Evolutionary conservation across 1,284 basidiomycete species (phyloP).

Genomic region (Moesziomyces antarcticus): DNA sequence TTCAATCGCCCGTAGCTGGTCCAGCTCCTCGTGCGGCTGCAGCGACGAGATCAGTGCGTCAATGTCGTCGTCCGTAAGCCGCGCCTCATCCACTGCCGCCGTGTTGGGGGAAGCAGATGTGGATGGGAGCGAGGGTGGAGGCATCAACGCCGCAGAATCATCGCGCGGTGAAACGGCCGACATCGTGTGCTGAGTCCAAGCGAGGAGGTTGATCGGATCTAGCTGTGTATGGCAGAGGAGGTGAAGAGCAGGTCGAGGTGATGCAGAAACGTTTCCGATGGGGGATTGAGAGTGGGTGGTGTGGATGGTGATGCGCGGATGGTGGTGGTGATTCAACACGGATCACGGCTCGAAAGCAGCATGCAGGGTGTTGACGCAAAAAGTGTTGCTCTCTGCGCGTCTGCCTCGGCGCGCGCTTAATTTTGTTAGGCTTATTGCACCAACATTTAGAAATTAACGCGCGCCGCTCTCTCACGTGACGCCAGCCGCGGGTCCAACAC

Average conservation of each 20-base stretch:
- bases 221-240: too few relatives aligned
- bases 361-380: slow-evolving; percentile 20
- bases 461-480: slow-evolving; percentile 15
- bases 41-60: slow-evolving; percentile 40
- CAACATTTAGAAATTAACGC: slow-evolving; percentile 13
- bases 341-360: neutral
- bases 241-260: too few relatives aligned
- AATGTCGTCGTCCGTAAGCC: slow-evolving; percentile 44
- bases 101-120: neutral
- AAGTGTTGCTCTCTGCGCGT: slow-evolving; percentile 33
- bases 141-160: slow-evolving; percentile 14
- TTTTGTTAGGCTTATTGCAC: neutral
- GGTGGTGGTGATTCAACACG: neutral
- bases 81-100: slow-evolving; percentile 20
- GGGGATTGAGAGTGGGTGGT: neutral
- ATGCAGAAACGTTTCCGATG: neutral
- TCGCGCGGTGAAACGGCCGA: slow-evolving; percentile 8
- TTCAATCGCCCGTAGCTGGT: slow-evolving; percentile 41
- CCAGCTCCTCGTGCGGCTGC: slow-evolving; percentile 35
- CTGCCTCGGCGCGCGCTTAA: slow-evolving; percentile 7
- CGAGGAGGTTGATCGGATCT: too few relatives aligned
- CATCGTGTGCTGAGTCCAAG: neutral
- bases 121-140: slow-evolving; percentile 7
- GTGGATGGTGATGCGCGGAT: slow-evolving; percentile 1
- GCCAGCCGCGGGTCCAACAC: neutral